Conservation (phyloP, 2,329 filamentous ascomycete species). For the Diaporthe ilicicola region DNA sequence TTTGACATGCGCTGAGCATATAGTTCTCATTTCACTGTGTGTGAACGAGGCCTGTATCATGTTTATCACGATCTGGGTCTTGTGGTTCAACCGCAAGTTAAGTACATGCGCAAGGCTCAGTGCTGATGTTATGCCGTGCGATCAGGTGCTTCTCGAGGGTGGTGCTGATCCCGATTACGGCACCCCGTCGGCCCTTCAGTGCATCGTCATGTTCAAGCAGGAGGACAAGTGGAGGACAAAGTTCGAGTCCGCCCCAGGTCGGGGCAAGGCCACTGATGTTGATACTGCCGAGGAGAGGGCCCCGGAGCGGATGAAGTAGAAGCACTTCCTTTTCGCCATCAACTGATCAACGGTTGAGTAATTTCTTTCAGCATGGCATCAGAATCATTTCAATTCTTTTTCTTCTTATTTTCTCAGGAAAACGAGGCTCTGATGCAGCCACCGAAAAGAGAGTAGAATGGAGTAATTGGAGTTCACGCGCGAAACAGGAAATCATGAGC, state of each 20-base stretch:
- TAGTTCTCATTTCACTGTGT: background rate
- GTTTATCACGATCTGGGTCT: background rate
- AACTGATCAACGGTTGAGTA: background rate
- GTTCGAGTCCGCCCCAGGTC: slow-evolving; percentile 59
- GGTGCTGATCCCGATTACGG: slow-evolving; percentile 64
- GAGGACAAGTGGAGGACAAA: slow-evolving; percentile 58
- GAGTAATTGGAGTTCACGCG: background rate
- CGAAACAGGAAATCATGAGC: background rate
- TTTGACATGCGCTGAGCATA: no score
- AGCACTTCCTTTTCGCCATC: background rate
- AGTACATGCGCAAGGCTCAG: no score
- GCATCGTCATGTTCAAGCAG: slow-evolving; percentile 61
- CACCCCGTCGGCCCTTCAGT: slow-evolving; percentile 57
- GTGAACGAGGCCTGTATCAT: no score
- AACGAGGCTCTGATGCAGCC: background rate
- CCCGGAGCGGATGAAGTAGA: slow-evolving; percentile 14
- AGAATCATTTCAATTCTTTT: no score
- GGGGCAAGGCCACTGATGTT: slow-evolving; percentile 49
- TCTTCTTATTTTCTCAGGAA: no score
- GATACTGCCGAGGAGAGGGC: background rate
- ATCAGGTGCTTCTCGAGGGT: slow-evolving; percentile 56
- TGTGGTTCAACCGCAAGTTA: no score
- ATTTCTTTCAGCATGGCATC: background rate
- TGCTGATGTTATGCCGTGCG: background rate
- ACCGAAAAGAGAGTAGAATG: rapidly evolving